Percentiles rank a stretch among this genome's conserved stretches.
Conservation (phyloP, 2,329 filamentous ascomycete species). For the Volutella citrinella region DNA sequence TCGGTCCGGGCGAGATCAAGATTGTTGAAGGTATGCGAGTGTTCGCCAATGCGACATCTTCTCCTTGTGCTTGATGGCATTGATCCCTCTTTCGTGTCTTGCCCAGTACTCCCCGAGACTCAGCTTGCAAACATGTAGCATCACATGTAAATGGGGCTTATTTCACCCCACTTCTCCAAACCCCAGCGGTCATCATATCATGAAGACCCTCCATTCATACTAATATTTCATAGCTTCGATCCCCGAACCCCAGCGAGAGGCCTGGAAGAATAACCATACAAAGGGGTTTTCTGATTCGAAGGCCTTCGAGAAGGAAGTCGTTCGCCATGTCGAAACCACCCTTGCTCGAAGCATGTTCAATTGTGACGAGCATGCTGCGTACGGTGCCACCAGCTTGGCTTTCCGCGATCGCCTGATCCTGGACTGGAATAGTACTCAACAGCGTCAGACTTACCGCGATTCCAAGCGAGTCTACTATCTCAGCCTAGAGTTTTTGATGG, state of each 20-base stretch:
- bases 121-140: too few relatives aligned
- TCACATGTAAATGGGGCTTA: too few relatives aligned
- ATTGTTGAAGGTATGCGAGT: constrained; percentile 83
- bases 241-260: constrained; percentile 81
- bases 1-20: constrained; percentile 89
- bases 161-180: too few relatives aligned
- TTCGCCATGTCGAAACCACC: constrained; percentile 94
- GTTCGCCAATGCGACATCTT: too few relatives aligned
- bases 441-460: constrained; percentile 87
- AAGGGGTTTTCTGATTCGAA: constrained; percentile 74
- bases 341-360: constrained; percentile 96
- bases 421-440: constrained; percentile 98
- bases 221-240: constrained; percentile 67
- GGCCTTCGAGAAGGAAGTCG: constrained; percentile 81
- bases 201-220: too few relatives aligned
- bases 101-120: too few relatives aligned
- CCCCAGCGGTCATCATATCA: too few relatives aligned
- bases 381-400: constrained; percentile 84
- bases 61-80: constrained; percentile 24
- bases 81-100: too few relatives aligned
- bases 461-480: constrained; percentile 96
- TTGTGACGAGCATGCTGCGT: constrained; percentile 92
- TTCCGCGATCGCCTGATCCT: constrained; percentile 91
- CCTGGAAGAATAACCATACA: constrained; percentile 65
- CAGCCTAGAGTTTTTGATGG: constrained; percentile 97